Percentiles rank a stretch among this genome's conserved stretches.
Conservation (phyloP, 805 yeast genomes). For the Saccharomycopsis sp. region DNA sequence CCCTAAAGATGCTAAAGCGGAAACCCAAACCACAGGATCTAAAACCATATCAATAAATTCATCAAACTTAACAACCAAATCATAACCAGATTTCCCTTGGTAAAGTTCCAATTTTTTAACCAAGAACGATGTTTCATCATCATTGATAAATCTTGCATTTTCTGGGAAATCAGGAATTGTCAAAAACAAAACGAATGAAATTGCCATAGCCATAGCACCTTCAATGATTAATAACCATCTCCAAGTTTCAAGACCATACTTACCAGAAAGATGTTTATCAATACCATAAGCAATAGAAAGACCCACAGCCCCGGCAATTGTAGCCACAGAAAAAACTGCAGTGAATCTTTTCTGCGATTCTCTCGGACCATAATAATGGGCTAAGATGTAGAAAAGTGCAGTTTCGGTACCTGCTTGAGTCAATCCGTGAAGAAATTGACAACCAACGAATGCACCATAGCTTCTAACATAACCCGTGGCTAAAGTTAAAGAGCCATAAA, state of each 20-base stretch:
- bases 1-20: conserved; percentile 18
- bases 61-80: conserved; percentile 36
- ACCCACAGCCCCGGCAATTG: conserved; percentile 72
- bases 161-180: conserved; percentile 71
- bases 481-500: conserved; percentile 58
- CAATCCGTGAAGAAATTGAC: conserved; percentile 59
- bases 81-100: conserved; percentile 43
- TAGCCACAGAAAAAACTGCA: conserved; percentile 56
- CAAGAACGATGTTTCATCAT: conserved; percentile 45
- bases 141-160: conserved; percentile 46
- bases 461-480: conserved; percentile 58
- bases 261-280: conserved; percentile 38
- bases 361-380: conserved; percentile 54
- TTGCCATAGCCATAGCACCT: conserved; percentile 32
- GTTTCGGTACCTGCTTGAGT: conserved; percentile 72
- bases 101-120: conserved; percentile 54
- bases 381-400: conserved; percentile 61
- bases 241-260: conserved; percentile 44
- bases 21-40: conserved; percentile 16
- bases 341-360: conserved; percentile 67
- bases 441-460: conserved; percentile 50
- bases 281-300: conserved; percentile 66
- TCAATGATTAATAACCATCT: conserved; percentile 46
- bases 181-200: conserved; percentile 34
- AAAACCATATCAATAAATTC: conserved; percentile 42